Percentiles rank a stretch among this genome's conserved stretches.
phyloP scores from a whole-genome alignment of 352 stramenopile species.

The Phytophthora macrochlamydospora region DNA sequence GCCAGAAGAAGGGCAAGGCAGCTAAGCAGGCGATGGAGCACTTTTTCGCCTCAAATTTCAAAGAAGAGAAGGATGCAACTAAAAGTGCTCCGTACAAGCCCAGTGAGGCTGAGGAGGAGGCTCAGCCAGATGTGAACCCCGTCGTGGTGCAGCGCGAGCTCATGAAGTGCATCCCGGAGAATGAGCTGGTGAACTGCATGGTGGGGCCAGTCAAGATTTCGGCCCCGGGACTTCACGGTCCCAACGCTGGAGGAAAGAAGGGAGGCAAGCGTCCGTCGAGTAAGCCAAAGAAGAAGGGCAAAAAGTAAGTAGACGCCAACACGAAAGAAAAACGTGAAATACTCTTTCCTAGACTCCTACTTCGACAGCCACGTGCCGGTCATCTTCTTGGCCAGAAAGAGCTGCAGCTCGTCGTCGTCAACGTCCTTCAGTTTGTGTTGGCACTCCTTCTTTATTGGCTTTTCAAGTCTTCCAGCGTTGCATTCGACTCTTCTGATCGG shows the following conservation, averaged over 20 bases:
- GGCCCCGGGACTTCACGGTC: slow-evolving; percentile 62
- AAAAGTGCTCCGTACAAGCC: slow-evolving; percentile 13
- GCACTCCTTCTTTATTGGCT: too few relatives aligned
- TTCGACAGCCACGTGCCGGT: too few relatives aligned
- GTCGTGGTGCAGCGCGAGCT: slow-evolving; percentile 84
- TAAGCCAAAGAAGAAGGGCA: slow-evolving; percentile 44
- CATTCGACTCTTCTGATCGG: too few relatives aligned
- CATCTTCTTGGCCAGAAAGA: too few relatives aligned
- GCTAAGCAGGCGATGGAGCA: slow-evolving; percentile 88
- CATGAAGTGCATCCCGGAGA: slow-evolving; percentile 89
- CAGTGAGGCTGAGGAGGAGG: slow-evolving; percentile 33
- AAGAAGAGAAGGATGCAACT: slow-evolving; percentile 63
- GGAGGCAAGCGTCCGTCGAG: slow-evolving; percentile 30
- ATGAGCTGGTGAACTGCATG: slow-evolving; percentile 90
- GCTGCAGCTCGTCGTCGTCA: too few relatives aligned
- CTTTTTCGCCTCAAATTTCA: slow-evolving; percentile 75
- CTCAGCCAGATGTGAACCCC: slow-evolving; percentile 60
- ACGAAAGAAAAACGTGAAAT: too few relatives aligned
- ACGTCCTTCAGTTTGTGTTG: too few relatives aligned
- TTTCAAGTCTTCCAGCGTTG: too few relatives aligned
- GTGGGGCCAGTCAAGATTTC: slow-evolving; percentile 91
- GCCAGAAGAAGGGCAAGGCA: slow-evolving; percentile 92
- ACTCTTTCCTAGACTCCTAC: too few relatives aligned
- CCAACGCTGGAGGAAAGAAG: slow-evolving; percentile 44
- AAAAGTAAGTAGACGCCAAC: slow-evolving; percentile 19